phyloP scores from a whole-genome alignment of 805 yeast genomes.

The Candida khao-thaluensis region DNA sequence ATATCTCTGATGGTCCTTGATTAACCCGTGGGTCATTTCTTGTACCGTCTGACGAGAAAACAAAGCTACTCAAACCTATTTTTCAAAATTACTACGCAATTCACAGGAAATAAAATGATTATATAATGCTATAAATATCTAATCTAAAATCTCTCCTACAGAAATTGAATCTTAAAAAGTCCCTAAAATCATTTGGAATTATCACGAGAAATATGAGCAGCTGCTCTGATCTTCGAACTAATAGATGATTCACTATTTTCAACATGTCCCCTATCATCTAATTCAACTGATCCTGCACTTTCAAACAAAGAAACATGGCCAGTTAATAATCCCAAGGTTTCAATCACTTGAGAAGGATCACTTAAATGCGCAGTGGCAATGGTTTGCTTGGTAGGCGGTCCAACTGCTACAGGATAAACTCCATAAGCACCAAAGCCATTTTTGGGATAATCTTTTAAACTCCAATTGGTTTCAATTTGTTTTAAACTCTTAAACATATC shows the following conservation, averaged over 20 bases:
- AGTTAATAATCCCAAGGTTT: slow-evolving; percentile 73
- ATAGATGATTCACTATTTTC: slow-evolving; percentile 8
- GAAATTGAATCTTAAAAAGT: too few relatives aligned
- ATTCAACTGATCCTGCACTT: slow-evolving; percentile 70
- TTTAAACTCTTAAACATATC: slow-evolving; percentile 89
- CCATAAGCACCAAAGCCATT: slow-evolving; percentile 57
- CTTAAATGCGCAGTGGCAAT: slow-evolving; percentile 81
- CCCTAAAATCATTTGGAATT: too few relatives aligned
- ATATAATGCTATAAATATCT: too few relatives aligned
- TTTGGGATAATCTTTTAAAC: slow-evolving; percentile 35
- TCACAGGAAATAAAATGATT: too few relatives aligned
- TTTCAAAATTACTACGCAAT: too few relatives aligned
- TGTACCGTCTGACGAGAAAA: too few relatives aligned
- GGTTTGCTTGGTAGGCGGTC: slow-evolving; percentile 86
- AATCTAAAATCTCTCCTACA: too few relatives aligned
- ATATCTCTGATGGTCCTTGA: too few relatives aligned
- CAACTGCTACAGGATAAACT: slow-evolving; percentile 84
- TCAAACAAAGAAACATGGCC: slow-evolving; percentile 80
- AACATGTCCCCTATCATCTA: slow-evolving; percentile 1
- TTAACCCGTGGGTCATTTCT: too few relatives aligned
- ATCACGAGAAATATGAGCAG: too few relatives aligned
- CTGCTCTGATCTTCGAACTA: too few relatives aligned
- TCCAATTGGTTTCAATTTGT: slow-evolving; percentile 57
- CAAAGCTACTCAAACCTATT: too few relatives aligned
- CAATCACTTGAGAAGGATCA: slow-evolving; percentile 82